Base-by-base conservation (phyloP, 1,284 basidiomycete species). In the Boletus holoroseus region DNA sequence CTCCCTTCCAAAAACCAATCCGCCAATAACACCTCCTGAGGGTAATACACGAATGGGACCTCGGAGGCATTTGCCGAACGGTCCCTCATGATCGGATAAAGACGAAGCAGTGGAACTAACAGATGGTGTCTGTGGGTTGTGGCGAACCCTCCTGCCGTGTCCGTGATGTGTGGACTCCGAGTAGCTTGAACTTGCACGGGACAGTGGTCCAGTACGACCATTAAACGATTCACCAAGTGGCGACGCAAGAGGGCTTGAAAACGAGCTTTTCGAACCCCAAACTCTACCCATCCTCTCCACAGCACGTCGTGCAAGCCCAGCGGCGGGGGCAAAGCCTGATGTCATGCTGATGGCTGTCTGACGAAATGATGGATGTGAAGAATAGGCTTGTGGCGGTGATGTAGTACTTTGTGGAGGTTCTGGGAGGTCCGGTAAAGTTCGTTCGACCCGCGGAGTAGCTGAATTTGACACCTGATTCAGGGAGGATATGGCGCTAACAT, bases 271-370 rank as follows among this genome's bases (percentile, higher is more conserved):
- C n/a, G 72, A 71, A 50, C 77, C 79, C 73, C 75, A 79, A 34
- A 79, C 80, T 45, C 80, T 76, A 42, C 82, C 81, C 70, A 89
- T 81, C 64, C 79, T 83, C 68, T 88, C 85, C 5, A 85, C 84
- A 3, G 86, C 85, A 54, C 82, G 78, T 58, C 82, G 83, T 16
- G 85, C 86, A n/a, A 85, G 72, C 8, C 83, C 83, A 22, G 83
- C 82, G 26, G 83, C 82, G 31, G 83, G 82, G 2, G 79, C 81
- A 49, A 86, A 72, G 34, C 81, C 77, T 45, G 75, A 76, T 2
- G 82, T 77, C 68, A 88, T 79, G 58, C 83, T 86, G 55, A 85
- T 76, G n/a, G 85, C 76, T 24, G 83, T 80, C 57, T 83, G 81
- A 28, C 82, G 74, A 55, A 76, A 71, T 32, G 74, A 65, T 26